These are phyloP conservation scores for Arctium lappa DNA, from an alignment of 129 eudicot genomes.

Conservation along the genomic window DNA sequence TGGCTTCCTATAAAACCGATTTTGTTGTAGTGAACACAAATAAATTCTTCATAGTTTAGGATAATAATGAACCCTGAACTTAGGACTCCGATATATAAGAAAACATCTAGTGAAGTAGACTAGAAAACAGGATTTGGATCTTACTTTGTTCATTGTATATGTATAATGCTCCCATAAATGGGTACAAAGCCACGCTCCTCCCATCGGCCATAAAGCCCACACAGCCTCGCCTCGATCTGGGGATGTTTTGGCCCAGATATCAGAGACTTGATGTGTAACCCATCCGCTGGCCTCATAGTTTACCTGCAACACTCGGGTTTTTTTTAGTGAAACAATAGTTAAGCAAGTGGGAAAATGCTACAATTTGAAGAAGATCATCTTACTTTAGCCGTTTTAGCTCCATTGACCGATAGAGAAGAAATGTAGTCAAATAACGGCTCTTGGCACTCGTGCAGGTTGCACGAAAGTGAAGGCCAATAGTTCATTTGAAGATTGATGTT, in stretches of 20 bases:
- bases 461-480: slow-evolving; percentile 90
- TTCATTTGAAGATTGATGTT: slow-evolving; percentile 96
- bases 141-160: slow-evolving; percentile 77
- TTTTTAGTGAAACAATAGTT: not conserved
- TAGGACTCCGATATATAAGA: not conserved
- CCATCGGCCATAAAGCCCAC: slow-evolving; percentile 98
- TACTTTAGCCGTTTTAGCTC: slow-evolving; percentile 78
- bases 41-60: not conserved
- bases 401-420: slow-evolving; percentile 67
- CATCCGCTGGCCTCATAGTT: slow-evolving; percentile 86
- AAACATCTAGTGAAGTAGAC: not conserved
- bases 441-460: slow-evolving; percentile 84
- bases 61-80: not conserved
- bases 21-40: not conserved
- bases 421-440: slow-evolving; percentile 78
- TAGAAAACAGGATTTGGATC: slow-evolving; percentile 4
- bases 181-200: slow-evolving; percentile 98
- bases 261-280: slow-evolving; percentile 89
- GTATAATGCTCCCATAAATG: slow-evolving; percentile 95
- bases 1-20: not conserved
- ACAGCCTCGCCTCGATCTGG: slow-evolving; percentile 79
- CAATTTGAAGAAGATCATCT: slow-evolving; percentile 22
- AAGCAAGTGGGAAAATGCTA: not conserved
- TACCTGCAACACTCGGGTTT: slow-evolving; percentile 37
- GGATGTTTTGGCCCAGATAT: slow-evolving; percentile 93